Evolutionary conservation across 176 grass and related monocot species (phyloP).

Genomic region (Thalia dealbata): DNA sequence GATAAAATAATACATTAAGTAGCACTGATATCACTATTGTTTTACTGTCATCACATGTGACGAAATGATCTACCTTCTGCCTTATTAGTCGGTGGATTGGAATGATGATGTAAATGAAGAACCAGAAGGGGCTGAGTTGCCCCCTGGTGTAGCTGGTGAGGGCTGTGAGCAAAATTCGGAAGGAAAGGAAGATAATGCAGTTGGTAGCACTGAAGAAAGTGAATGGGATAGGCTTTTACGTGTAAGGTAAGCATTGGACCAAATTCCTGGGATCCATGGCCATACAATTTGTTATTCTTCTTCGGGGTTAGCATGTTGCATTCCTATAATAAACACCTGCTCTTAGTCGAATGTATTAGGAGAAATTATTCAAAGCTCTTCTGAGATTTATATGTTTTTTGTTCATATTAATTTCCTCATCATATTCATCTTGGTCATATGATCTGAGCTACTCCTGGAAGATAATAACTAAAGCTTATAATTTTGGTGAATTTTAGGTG

Average conservation of each 20-base stretch:
- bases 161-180: slow-evolving; percentile 42
- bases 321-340: too few species aligned
- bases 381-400: neutral
- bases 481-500: slow-evolving; percentile 47
- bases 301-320: too few species aligned
- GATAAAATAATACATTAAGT: neutral
- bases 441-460: neutral
- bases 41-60: neutral
- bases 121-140: slow-evolving; percentile 36
- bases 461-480: neutral
- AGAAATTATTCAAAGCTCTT: neutral
- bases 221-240: slow-evolving; percentile 99
- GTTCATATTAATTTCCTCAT: neutral
- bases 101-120: slow-evolving; percentile 87
- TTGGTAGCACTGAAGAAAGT: slow-evolving; percentile 57
- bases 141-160: slow-evolving; percentile 38
- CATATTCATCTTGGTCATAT: neutral
- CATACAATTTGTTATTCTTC: too few species aligned
- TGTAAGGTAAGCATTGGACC: slow-evolving; percentile 46
- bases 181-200: slow-evolving; percentile 45
- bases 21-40: neutral
- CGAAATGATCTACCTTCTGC: neutral
- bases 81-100: slow-evolving; percentile 89
- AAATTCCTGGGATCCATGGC: too few species aligned
- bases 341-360: too few species aligned